Percentiles rank a stretch among this genome's conserved stretches.
Conservation (phyloP, 2,329 filamentous ascomycete genomes). For the Claviceps paspali region DNA sequence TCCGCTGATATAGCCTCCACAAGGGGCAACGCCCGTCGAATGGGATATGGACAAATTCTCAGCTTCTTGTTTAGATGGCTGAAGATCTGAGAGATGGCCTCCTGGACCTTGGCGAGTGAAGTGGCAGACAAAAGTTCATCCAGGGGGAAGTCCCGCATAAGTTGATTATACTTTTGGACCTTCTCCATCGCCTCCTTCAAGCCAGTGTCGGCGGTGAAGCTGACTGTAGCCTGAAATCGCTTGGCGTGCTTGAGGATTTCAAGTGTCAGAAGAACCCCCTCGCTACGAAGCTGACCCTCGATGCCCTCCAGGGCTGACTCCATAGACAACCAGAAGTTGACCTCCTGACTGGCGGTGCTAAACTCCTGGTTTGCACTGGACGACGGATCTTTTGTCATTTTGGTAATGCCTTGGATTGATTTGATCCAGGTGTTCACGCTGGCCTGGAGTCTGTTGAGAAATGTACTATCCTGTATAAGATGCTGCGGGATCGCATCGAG, state of each 20-base stretch:
- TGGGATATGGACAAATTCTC: constrained; percentile 88
- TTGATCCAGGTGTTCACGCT: constrained; percentile 98
- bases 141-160: constrained; percentile 95
- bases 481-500: constrained; percentile 62
- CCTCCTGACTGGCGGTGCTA: constrained; percentile 81
- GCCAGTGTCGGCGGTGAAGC: constrained; percentile 90
- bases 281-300: constrained; percentile 72
- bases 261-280: constrained; percentile 79
- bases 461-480: constrained; percentile 75
- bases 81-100: constrained; percentile 82
- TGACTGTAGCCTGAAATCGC: constrained; percentile 93
- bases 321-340: constrained; percentile 98
- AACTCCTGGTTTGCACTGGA: constrained; percentile 39
- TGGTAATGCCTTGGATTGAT: constrained; percentile 91
- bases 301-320: constrained; percentile 86
- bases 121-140: constrained; percentile 90
- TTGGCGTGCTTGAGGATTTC: constrained; percentile 95
- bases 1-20: constrained; percentile 94
- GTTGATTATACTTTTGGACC: constrained; percentile 95
- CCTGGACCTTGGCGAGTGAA: constrained; percentile 73
- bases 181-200: constrained; percentile 91
- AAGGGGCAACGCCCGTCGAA: constrained; percentile 78
- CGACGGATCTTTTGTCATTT: constrained; percentile 72
- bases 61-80: constrained; percentile 94
- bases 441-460: constrained; percentile 85